phyloP scores from a whole-genome alignment of 1,284 basidiomycete species.

The Vanrija humicola region DNA sequence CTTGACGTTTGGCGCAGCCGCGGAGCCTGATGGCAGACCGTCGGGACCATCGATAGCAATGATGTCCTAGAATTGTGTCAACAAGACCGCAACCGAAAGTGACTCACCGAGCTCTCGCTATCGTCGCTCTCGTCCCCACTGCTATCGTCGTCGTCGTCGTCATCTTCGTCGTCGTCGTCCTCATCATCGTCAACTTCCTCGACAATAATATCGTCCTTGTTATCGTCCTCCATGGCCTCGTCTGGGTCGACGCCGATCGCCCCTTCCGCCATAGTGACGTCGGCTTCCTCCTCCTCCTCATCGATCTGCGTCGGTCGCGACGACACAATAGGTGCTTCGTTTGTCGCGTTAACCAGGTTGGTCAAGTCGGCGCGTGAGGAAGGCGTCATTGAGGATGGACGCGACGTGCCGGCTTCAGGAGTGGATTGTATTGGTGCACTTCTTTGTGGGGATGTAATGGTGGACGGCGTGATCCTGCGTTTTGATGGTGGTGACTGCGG shows the following conservation, averaged over 20 bases:
- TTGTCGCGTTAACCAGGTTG: conserved; percentile 8
- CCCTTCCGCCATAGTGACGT: conserved; percentile 30
- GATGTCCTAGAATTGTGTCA: conserved; percentile 13
- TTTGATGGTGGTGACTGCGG: too few relatives aligned
- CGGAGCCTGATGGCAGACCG: conserved; percentile 1
- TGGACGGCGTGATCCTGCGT: too few relatives aligned
- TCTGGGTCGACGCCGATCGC: conserved; percentile 21
- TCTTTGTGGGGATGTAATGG: too few relatives aligned
- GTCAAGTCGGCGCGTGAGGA: conserved; percentile 4
- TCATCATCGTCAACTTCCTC: conserved; percentile 21
- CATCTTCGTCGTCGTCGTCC: conserved; percentile 20
- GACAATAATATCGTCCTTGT: conserved; percentile 11
- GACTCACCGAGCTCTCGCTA: conserved; percentile 19
- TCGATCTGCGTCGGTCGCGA: conserved; percentile 19
- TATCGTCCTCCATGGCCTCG: conserved; percentile 19
- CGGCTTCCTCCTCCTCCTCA: conserved; percentile 48
- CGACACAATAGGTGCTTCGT: conserved; percentile 11
- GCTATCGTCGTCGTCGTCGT: conserved; percentile 21
- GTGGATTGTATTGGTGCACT: neutral
- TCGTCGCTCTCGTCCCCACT: conserved; percentile 18
- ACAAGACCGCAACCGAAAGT: neutral
- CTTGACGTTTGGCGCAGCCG: conserved; percentile 6
- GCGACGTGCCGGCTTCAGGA: neutral
- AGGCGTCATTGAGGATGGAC: conserved; percentile 3
- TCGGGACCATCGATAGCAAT: conserved; percentile 14